Conservation (phyloP, 2,329 filamentous ascomycete species). For the Fusarium begoniae region DNA sequence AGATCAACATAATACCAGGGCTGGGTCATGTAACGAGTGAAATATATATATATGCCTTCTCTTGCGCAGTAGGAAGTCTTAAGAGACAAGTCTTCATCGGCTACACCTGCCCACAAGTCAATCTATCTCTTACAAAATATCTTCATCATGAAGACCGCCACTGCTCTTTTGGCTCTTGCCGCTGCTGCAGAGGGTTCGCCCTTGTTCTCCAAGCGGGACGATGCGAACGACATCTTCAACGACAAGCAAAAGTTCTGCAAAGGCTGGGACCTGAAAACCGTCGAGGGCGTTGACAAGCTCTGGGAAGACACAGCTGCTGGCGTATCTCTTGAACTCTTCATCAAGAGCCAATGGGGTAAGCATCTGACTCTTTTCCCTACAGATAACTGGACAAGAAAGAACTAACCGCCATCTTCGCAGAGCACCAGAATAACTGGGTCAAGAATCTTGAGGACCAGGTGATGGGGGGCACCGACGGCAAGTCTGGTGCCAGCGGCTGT, state of each 20-base stretch:
- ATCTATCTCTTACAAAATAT: rapidly evolving
- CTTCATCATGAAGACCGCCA: not conserved
- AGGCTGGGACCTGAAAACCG: slow-evolving; percentile 4
- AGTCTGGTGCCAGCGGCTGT: slow-evolving; percentile 1
- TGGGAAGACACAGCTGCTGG: slow-evolving; percentile 13
- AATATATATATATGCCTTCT: not conserved
- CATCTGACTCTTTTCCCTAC: no score
- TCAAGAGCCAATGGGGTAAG: slow-evolving; percentile 5
- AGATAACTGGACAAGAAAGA: no score
- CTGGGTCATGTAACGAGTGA: no score
- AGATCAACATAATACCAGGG: no score
- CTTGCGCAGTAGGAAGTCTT: rapidly evolving
- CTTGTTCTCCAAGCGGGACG: not conserved
- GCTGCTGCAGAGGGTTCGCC: not conserved
- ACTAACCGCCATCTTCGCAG: not conserved
- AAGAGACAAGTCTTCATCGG: not conserved
- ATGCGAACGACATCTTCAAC: not conserved
- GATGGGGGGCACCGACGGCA: not conserved
- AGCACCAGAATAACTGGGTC: slow-evolving; percentile 11
- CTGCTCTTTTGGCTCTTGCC: slow-evolving; percentile 4
- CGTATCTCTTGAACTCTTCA: slow-evolving; percentile 5
- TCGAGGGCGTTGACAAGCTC: slow-evolving; percentile 6
- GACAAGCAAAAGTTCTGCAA: slow-evolving; percentile 9
- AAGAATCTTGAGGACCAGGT: slow-evolving; percentile 10
- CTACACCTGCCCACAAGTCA: rapidly evolving